phyloP scores from a whole-genome alignment of 148 eudicot genomes.

The Spergularia marina region DNA sequence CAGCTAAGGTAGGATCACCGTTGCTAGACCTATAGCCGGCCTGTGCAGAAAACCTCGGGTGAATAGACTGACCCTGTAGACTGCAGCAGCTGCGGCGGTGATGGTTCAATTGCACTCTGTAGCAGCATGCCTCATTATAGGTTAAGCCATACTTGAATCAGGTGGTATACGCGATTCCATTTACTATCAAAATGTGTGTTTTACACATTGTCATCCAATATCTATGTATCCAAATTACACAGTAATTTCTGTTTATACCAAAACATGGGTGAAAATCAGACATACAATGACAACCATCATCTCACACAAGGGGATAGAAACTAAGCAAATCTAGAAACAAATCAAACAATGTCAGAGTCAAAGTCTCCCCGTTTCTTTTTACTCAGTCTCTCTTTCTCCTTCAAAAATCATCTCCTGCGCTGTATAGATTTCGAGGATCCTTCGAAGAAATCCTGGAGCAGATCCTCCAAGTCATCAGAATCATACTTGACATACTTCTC shows the following conservation, averaged over 20 bases:
- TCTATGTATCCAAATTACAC: constrained; percentile 26
- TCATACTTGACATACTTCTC: constrained; percentile 67
- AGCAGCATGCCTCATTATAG: too few relatives aligned
- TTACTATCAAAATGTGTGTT: background rate
- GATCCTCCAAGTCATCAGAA: constrained; percentile 52
- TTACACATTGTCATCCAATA: constrained; percentile 21
- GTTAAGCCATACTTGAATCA: background rate
- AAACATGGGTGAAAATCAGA: constrained; percentile 14
- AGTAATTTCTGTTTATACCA: constrained; percentile 7
- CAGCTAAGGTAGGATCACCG: background rate
- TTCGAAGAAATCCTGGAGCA: constrained; percentile 59
- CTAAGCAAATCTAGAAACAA: constrained; percentile 24
- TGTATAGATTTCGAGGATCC: constrained; percentile 55
- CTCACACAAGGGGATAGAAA: constrained; percentile 20
- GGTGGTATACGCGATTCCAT: background rate
- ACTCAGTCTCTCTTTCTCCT: background rate
- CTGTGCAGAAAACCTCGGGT: background rate
- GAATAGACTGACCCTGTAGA: too few relatives aligned
- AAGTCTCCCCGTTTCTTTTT: background rate
- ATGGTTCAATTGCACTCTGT: too few relatives aligned
- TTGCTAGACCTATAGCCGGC: background rate
- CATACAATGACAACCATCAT: constrained; percentile 24
- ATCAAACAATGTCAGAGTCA: constrained; percentile 15
- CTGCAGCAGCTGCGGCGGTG: too few relatives aligned
- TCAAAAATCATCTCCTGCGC: constrained; percentile 20